Base-by-base conservation (phyloP, 148 eudicot genomes). In the Euryodendron excelsum region DNA sequence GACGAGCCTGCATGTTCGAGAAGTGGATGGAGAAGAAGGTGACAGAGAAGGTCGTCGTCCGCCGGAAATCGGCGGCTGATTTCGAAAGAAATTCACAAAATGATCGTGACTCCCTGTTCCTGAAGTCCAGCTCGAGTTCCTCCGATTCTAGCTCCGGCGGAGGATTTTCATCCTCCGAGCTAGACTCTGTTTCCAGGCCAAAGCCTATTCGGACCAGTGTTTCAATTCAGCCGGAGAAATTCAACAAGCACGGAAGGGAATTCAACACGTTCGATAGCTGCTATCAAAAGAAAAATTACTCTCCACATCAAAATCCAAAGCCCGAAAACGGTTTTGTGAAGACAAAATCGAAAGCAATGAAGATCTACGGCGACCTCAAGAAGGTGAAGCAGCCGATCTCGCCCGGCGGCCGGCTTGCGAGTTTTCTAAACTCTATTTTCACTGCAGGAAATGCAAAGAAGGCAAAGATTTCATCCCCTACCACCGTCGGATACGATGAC, bases 311-410 rank as follows among this genome's bases (percentile, higher is more conserved):
- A 25, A 79, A 81, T 53, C 63, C 78, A 2, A 80, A 86, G 45
- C 76, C 67, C 15, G 78, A 66, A 8, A 80, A 85, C 31, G 82
- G 87, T 7, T 82, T 81, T 47, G 75, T 78, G 62, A 88, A 89
- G 81, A 82, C 87, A 44, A 90, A 85, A 41, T 80, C 90, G 28
- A 81, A 81, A 73, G 94, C 96, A 28, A 80, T 95, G 89, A 95
- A 95, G 83, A 81, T 95, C 37, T 93, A 95, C 81, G 89, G 92
- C 28, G 92, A 95, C 73, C 82, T 95, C 65, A 95, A 93, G 90
- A 93, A 89, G 70, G 90, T 76, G 53, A 92, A 89, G 85, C 91
- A 91, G 39, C 98, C 97, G 72, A 93, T 95, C 72, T 95, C 98
- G 0, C 97, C 96, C 0, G 97, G 98, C 8, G 93, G 92, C n/a